Evolutionary conservation across 805 yeast genomes (phyloP), one percentile per base, ranked within the genome.

Genomic region (Candida qinlingensis): DNA sequence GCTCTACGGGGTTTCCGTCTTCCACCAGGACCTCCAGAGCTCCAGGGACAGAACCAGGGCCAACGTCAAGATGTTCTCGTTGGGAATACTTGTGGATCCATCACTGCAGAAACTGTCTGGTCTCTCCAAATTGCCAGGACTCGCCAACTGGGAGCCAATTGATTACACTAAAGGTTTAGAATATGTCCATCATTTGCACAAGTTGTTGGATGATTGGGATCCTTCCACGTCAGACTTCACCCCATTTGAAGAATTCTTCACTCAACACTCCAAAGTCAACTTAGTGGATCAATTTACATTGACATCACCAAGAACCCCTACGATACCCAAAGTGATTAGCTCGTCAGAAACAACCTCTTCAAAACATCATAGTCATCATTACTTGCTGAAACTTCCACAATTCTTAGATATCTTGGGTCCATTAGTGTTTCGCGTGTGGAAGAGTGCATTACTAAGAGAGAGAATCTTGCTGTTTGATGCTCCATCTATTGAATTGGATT

Each of bases 371-470:
- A 59, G 59, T 37, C 68, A 65, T 49, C 76, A 79, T 57, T 80
- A 77, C 66, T 64, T 76, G 13, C 65, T 74, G 31, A 62, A 68
- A n/a, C 63, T 81, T 19, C 70, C 77, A 1, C 62, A 68, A 10
- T 64, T 81, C 37, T 57, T 85, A 41, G 70, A 74, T 30, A 58
- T 63, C 2, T 65, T 81, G 45, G 91, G 95, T 0, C 91, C 94
- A 1, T 66, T 83, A 44, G 68, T 81, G 3, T 85, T 83, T 58
- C 76, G 72, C 37, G 61, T 83, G 5, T 87, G 84, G 81, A 85
- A 81, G 63, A 71, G 79, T 34, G 76, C 81, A 3, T 64, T 87
- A 37, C 59, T 83, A 34, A 67, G 94, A 19, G 75, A 79, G 49
- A 67, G 79, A 36, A 72, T 87, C 5, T 52, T 87, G 3, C 51